Evolutionary conservation across 148 eudicot genomes (phyloP), one percentile per base, ranked within the genome.

Genomic region (Arctostaphylos glauca): DNA sequence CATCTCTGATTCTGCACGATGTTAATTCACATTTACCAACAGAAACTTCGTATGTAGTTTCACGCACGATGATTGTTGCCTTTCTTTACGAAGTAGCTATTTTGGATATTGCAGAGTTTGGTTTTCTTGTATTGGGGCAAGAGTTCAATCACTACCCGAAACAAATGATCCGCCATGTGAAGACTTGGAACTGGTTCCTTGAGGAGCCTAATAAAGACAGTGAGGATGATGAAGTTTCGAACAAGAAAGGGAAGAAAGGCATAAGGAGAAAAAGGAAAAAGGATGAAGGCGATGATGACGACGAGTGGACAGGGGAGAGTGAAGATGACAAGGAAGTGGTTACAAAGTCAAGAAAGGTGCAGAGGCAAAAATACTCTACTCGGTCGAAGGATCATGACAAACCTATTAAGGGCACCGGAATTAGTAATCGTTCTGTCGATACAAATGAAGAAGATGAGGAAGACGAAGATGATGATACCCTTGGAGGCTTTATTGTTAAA

Each of bases 171-270:
- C 80, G 82, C 10, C 92, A 89, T 48, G 74, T 88, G 85, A 89
- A 86, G 84, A 84, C 85, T 10, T 96, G 96, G 97, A 83, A 96
- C 67, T 96, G 99, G 99, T 96, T 96, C 86, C 91, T 96, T 38
- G 92, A 92, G 60, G 93, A 94, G 80, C 83, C 86, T 62, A 77
- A 81, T 23, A 71, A 80, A 73, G 92, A 88, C 4, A 88, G 90
- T 14, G 89, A 89, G 5, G 89, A 87, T 21, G 97, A 93, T 54
- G 96, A 91, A 6, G 86, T 78, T 55, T 81, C 74, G n/a, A 84
- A 80, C 52, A 85, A 58, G 14, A 81, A 78, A 81, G 81, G 87
- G 54, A 87, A 81, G 78, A 84, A 77, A 46, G 50, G 85, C 23
- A n/a, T 43, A 13, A 86, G 89, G 82, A 87, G 91, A 81, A 91